Percentiles rank a stretch among this genome's conserved stretches.
Conservation (phyloP, 2,329 filamentous ascomycete genomes). For the Stemphylium vesicarium region DNA sequence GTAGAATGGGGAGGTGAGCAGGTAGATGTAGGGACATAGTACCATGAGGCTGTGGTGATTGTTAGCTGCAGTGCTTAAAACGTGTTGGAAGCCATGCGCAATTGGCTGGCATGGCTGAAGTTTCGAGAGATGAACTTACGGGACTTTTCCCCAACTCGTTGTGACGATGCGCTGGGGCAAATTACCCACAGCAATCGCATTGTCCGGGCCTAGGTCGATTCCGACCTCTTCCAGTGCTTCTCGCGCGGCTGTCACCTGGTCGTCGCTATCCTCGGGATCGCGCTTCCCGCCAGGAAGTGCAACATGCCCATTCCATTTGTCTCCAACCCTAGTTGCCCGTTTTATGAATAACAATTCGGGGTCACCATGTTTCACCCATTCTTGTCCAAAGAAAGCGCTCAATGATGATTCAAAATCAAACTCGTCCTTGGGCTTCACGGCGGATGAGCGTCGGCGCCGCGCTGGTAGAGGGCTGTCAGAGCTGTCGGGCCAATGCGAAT, state of each 20-base stretch:
- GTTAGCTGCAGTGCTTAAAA: background rate
- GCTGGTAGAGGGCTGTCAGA: constrained; percentile 27
- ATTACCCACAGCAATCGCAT: constrained; percentile 62
- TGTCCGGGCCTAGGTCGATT: constrained; percentile 60
- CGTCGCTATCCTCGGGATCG: constrained; percentile 68
- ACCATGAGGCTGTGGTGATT: constrained; percentile 65
- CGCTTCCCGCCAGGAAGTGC: constrained; percentile 71
- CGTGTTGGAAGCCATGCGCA: background rate
- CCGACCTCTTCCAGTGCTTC: constrained; percentile 73
- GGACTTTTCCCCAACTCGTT: constrained; percentile 69
- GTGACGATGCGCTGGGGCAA: constrained; percentile 70
- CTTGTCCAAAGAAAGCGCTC: constrained; percentile 65
- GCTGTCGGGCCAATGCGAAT: constrained; percentile 58
- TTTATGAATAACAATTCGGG: constrained; percentile 77
- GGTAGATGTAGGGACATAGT: constrained; percentile 71
- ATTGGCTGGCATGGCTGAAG: no score
- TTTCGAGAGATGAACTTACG: constrained; percentile 52
- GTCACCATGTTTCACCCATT: constrained; percentile 70
- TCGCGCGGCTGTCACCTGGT: constrained; percentile 66
- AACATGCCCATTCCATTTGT: constrained; percentile 73
- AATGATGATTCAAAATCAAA: constrained; percentile 52
- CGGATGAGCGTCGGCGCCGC: constrained; percentile 37
- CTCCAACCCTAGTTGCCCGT: constrained; percentile 67
- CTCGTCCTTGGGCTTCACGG: constrained; percentile 27
- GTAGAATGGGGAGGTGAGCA: constrained; percentile 63